Percentiles rank a stretch among this genome's conserved stretches.
These are phyloP conservation scores for Bruguiera parviflora DNA, from an alignment of 345 rosid genomes.

Conservation along the genomic window DNA sequence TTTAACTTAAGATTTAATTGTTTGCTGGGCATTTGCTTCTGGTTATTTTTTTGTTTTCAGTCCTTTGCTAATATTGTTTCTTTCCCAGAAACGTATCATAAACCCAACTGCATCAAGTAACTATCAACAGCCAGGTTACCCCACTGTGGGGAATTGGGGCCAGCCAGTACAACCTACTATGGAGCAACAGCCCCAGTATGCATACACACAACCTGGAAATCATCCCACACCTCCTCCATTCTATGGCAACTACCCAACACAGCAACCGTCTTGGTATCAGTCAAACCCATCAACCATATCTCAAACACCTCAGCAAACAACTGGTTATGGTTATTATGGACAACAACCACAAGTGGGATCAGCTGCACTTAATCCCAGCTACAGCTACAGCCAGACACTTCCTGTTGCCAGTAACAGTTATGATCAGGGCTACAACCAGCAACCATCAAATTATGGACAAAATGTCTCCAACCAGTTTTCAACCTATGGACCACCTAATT, in stretches of 20 bases:
- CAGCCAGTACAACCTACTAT: conserved; percentile 15
- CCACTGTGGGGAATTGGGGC: conserved; percentile 14
- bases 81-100: conserved; percentile 24
- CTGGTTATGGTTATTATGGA: conserved; percentile 28
- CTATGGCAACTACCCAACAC: conserved; percentile 15
- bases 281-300: conserved; percentile 14
- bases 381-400: conserved; percentile 9
- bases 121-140: conserved; percentile 18
- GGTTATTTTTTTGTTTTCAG: neutral
- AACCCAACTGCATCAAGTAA: conserved; percentile 7
- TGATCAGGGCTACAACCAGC: conserved; percentile 18
- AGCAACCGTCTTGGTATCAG: conserved; percentile 22
- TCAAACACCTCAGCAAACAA: conserved; percentile 17
- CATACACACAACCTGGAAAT: conserved; percentile 17
- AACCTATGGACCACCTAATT: conserved; percentile 8
- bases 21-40: neutral
- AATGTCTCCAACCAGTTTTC: conserved; percentile 14
- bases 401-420: conserved; percentile 4
- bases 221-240: conserved; percentile 12
- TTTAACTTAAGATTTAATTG: neutral
- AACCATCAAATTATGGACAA: conserved; percentile 17
- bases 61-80: neutral
- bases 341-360: conserved; percentile 21
- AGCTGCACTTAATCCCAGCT: conserved; percentile 15
- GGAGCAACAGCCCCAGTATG: conserved; percentile 26